A percentile compares a stretch with the other conserved stretches of the same genome.
Evolutionary conservation across 1,284 basidiomycete genomes (phyloP).

Genomic region (Takashimella tepidaria): DNA sequence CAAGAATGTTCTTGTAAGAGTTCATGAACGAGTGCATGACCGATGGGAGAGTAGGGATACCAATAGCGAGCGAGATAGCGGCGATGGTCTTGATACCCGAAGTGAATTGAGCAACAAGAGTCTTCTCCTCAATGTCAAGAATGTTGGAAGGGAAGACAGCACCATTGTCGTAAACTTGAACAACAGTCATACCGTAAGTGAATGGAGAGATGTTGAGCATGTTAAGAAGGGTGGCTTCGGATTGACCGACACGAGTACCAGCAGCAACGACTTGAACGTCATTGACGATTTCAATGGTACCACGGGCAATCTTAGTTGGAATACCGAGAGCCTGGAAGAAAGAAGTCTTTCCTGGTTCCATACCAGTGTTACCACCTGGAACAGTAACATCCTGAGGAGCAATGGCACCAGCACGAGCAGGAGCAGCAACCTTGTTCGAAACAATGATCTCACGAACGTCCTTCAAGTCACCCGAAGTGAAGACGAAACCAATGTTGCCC

Average conservation of each 20-base stretch:
- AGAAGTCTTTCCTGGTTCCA: slow-evolving; percentile 99
- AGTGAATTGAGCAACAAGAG: slow-evolving; percentile 85
- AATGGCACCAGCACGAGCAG: slow-evolving; percentile 95
- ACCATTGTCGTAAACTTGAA: slow-evolving; percentile 88
- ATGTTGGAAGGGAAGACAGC: slow-evolving; percentile 87
- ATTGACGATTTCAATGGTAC: slow-evolving; percentile 98
- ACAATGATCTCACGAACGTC: slow-evolving; percentile 87
- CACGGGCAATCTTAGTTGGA: slow-evolving; percentile 99
- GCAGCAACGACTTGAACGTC: slow-evolving; percentile 93
- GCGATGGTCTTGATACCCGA: slow-evolving; percentile 93
- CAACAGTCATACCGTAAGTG: slow-evolving; percentile 97
- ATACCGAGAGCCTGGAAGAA: slow-evolving; percentile 99
- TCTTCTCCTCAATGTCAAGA: slow-evolving; percentile 87
- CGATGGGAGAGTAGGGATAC: slow-evolving; percentile 94
- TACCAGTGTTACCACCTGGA: slow-evolving; percentile 96
- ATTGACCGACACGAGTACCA: slow-evolving; percentile 89
- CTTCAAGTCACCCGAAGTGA: slow-evolving; percentile 89
- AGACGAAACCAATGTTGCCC: slow-evolving; percentile 99
- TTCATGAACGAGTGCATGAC: slow-evolving; percentile 94
- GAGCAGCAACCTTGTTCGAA: slow-evolving; percentile 96
- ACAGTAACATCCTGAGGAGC: slow-evolving; percentile 90
- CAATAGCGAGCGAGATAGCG: slow-evolving; percentile 87
- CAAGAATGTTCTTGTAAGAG: slow-evolving; percentile 96
- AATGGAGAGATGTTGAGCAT: slow-evolving; percentile 99
- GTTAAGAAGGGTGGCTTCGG: slow-evolving; percentile 97